Evolutionary conservation across 768 basidiomycete species (phyloP).

Genomic region (Chlorophyllum brunneum): DNA sequence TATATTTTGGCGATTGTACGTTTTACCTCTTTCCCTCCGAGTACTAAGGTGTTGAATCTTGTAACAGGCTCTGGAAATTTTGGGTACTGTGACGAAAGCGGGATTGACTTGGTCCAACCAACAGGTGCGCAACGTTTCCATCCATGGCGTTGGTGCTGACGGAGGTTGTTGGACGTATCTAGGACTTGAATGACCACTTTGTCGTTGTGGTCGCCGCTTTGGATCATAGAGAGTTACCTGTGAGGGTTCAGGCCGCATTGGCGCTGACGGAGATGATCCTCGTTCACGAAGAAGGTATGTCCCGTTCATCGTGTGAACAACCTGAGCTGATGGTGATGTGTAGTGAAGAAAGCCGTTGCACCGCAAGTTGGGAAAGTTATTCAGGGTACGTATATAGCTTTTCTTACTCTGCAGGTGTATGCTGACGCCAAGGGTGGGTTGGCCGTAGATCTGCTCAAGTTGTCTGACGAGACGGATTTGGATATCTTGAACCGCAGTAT

Average conservation of each 20-base stretch:
- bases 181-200: constrained; percentile 66
- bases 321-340: too few species aligned
- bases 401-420: constrained; percentile 3
- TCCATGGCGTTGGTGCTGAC: not conserved
- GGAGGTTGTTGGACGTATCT: too few species aligned
- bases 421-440: too few species aligned
- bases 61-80: constrained; percentile 71
- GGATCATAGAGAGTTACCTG: constrained; percentile 78
- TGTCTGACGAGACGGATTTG: constrained; percentile 88
- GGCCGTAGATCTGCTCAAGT: constrained; percentile 69
- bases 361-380: constrained; percentile 85
- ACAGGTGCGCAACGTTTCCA: constrained; percentile 39
- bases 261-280: constrained; percentile 76
- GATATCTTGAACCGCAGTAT: constrained; percentile 80
- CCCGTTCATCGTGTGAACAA: not conserved
- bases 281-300: constrained; percentile 54
- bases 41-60: not conserved
- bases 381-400: constrained; percentile 48
- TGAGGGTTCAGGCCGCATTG: constrained; percentile 79
- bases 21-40: constrained; percentile 16
- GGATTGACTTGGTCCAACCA: constrained; percentile 65
- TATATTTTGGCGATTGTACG: constrained; percentile 78
- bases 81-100: constrained; percentile 68
- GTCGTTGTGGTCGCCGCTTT: constrained; percentile 61
- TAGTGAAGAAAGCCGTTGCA: constrained; percentile 66